Percentiles rank a stretch among this genome's conserved stretches.
phyloP scores from a whole-genome alignment of 257 asterid genomes.

The Oldenlandia corymbosa region DNA sequence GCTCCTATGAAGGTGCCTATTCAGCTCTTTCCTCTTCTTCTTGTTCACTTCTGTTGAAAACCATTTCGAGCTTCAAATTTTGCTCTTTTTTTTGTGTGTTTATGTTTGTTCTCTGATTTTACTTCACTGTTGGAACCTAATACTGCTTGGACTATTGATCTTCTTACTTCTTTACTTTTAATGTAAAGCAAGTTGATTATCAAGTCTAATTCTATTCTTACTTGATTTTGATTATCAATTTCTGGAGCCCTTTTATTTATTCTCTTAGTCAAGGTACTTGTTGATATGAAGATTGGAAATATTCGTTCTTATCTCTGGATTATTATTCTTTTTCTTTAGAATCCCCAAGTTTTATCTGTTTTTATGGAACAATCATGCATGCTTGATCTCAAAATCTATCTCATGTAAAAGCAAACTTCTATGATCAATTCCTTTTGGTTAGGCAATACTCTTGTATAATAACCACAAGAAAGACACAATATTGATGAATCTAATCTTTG shows the following conservation, averaged over 20 bases:
- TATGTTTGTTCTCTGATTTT: neutral
- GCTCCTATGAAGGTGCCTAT: slow-evolving; percentile 96
- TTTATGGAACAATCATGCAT: neutral
- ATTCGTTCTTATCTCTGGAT: neutral
- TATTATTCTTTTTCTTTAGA: slow-evolving; percentile 1
- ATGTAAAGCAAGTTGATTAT: neutral
- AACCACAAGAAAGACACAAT: neutral
- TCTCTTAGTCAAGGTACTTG: too few species aligned
- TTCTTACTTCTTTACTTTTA: too few species aligned
- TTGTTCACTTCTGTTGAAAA: too few species aligned
- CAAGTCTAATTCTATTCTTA: neutral
- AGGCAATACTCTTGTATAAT: neutral
- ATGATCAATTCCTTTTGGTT: neutral
- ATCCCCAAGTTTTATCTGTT: neutral
- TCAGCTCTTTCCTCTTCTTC: too few species aligned
- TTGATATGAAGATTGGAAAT: neutral
- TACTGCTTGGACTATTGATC: neutral
- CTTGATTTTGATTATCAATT: neutral
- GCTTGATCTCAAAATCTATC: neutral
- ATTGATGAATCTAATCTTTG: neutral
- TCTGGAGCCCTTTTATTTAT: neutral
- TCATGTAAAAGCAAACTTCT: neutral
- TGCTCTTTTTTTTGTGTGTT: neutral
- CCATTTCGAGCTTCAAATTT: neutral
- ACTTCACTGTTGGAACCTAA: neutral